Percentiles rank a stretch among this genome's conserved stretches.
phyloP scores from a whole-genome alignment of 2,329 filamentous ascomycete genomes.

The Monosporascus cannonballus region DNA sequence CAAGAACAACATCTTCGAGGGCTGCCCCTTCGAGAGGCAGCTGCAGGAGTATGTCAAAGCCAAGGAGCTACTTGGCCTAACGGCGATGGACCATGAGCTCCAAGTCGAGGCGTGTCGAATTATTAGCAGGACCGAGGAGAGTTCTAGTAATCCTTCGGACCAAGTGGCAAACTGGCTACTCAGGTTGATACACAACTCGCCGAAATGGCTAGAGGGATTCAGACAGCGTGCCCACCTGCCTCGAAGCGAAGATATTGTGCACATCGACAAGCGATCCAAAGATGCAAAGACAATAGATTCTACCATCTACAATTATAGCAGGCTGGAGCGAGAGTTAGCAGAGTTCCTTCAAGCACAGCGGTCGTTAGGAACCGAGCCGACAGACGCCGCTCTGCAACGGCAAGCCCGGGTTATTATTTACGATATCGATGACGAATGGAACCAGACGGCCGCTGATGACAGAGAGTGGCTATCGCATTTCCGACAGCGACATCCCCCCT shows the following conservation, averaged over 20 bases:
- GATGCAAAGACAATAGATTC: slow-evolving; percentile 52
- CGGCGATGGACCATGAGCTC: slow-evolving; percentile 53
- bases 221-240: slow-evolving; percentile 51
- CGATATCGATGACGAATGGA: slow-evolving; percentile 57
- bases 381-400: slow-evolving; percentile 48
- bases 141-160: slow-evolving; percentile 42
- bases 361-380: slow-evolving; percentile 39
- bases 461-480: slow-evolving; percentile 47
- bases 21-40: slow-evolving; percentile 49
- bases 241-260: slow-evolving; percentile 48
- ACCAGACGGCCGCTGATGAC: slow-evolving; percentile 57
- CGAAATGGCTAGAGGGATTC: slow-evolving; percentile 51
- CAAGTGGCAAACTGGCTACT: slow-evolving; percentile 50
- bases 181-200: slow-evolving; percentile 42
- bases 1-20: slow-evolving; percentile 51
- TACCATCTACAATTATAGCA: slow-evolving; percentile 51
- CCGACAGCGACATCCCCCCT: slow-evolving; percentile 36
- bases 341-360: slow-evolving; percentile 44
- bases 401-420: slow-evolving; percentile 57
- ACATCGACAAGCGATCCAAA: slow-evolving; percentile 41
- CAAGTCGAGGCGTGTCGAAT: slow-evolving; percentile 54
- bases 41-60: slow-evolving; percentile 48
- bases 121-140: slow-evolving; percentile 49
- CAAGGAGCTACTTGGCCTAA: slow-evolving; percentile 49
- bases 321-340: slow-evolving; percentile 49